phyloP scores from a whole-genome alignment of 2,329 filamentous ascomycete species.

The Hypomyces rosellus region DNA sequence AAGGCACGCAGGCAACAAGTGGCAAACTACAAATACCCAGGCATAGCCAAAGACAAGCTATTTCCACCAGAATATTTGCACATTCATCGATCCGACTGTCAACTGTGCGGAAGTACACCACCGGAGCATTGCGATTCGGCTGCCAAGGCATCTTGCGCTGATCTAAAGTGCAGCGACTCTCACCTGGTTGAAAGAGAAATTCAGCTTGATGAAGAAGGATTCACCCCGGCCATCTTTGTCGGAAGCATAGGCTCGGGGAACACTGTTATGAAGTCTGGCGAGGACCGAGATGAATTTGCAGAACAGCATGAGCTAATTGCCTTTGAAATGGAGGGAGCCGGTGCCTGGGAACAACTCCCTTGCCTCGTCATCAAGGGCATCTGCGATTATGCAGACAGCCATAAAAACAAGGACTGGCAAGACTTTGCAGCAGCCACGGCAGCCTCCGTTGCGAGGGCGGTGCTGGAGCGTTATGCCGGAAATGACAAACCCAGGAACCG shows the following conservation, averaged over 20 bases:
- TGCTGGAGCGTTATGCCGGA: slow-evolving; percentile 13
- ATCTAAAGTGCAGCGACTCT: too few species aligned
- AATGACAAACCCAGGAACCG: too few species aligned
- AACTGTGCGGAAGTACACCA: too few species aligned
- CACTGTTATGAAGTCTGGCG: slow-evolving; percentile 32
- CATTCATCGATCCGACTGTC: too few species aligned
- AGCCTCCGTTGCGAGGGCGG: slow-evolving; percentile 25
- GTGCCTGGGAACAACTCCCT: slow-evolving; percentile 23
- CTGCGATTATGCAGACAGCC: slow-evolving; percentile 34
- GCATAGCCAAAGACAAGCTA: too few species aligned
- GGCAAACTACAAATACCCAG: too few species aligned
- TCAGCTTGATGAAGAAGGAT: background rate
- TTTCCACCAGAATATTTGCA: too few species aligned
- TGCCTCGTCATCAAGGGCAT: slow-evolving; percentile 31
- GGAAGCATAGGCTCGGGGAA: slow-evolving; percentile 33
- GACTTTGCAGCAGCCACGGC: slow-evolving; percentile 30
- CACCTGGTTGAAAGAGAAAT: slow-evolving; percentile 2
- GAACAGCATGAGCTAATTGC: slow-evolving; percentile 18
- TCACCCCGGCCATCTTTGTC: slow-evolving; percentile 29
- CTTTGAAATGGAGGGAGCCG: slow-evolving; percentile 29
- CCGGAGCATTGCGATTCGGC: too few species aligned
- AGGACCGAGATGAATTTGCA: slow-evolving; percentile 28
- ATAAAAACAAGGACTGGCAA: slow-evolving; percentile 33
- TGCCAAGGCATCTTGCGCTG: too few species aligned
- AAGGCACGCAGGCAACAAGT: too few species aligned